Evolutionary conservation across 805 yeast genomes (phyloP).

Genomic region (Kuraishia hungarica): DNA sequence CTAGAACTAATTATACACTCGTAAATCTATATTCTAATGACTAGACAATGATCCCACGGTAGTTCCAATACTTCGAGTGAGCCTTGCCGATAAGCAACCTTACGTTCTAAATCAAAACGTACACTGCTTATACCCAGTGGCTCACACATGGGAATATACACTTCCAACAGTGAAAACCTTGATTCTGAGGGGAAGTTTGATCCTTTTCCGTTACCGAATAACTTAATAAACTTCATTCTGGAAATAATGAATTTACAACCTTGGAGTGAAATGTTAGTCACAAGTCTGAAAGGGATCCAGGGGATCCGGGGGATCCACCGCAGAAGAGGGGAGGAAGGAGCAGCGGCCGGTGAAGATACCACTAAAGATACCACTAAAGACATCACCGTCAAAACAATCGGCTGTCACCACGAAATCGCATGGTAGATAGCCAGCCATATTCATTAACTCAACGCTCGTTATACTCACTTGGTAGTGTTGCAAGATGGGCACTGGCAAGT

Average conservation of each 20-base stretch:
- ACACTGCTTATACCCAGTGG: neutral
- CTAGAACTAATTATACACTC: neutral
- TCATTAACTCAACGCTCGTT: no score
- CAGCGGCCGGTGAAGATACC: no score
- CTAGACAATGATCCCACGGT: no score
- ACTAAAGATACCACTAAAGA: no score
- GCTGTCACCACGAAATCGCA: no score
- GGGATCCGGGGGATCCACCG: neutral
- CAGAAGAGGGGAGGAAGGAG: neutral
- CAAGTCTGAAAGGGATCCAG: neutral
- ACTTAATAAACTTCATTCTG: no score
- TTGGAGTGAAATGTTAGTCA: neutral
- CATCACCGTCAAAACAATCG: no score
- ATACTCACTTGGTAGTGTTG: conserved; percentile 23
- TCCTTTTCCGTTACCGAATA: no score
- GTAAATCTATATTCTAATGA: no score
- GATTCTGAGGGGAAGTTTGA: neutral
- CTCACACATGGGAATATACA: neutral
- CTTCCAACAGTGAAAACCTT: neutral
- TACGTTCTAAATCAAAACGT: neutral
- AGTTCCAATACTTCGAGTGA: no score
- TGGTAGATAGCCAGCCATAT: no score
- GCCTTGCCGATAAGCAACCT: no score
- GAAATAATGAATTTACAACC: neutral
- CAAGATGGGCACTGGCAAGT: conserved; percentile 26